Percentiles rank a stretch among this genome's conserved stretches.
Evolutionary conservation across 225 moss, liverwort and hornwort genomes (phyloP).

Genomic region (Bryoerythrophyllum caledonicum): DNA sequence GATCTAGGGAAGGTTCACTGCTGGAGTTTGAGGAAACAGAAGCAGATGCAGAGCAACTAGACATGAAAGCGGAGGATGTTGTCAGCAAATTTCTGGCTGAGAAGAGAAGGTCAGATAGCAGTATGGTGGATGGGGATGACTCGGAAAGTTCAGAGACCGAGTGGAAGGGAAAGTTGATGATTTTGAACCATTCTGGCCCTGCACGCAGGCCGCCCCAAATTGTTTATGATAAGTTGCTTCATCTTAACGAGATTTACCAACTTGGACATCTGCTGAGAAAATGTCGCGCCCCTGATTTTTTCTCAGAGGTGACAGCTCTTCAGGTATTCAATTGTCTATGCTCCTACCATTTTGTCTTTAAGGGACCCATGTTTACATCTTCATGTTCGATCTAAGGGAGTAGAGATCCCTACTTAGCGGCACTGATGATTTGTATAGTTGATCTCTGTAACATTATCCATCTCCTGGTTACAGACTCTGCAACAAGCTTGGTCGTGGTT

Average conservation of each 20-base stretch:
- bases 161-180: constrained; percentile 95
- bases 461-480: constrained; percentile 70
- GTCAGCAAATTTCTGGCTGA: constrained; percentile 73
- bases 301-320: constrained; percentile 78
- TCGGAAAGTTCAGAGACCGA: constrained; percentile 62
- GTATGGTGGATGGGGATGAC: constrained; percentile 49
- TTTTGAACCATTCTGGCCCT: constrained; percentile 77
- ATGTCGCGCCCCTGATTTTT: constrained; percentile 80
- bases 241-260: constrained; percentile 65
- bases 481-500: constrained; percentile 95
- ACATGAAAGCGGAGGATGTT: constrained; percentile 86
- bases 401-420: constrained; percentile 6
- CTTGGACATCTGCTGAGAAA: constrained; percentile 78
- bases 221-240: constrained; percentile 68
- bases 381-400: constrained; percentile 1
- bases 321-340: constrained; percentile 53
- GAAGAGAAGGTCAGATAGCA: constrained; percentile 68
- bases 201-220: constrained; percentile 73
- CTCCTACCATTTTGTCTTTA: constrained; percentile 4
- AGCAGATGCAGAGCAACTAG: constrained; percentile 77
- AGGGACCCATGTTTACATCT: neutral
- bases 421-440: constrained; percentile 8
- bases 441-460: constrained; percentile 17
- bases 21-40: constrained; percentile 64
- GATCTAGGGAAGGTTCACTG: constrained; percentile 58